Conservation (phyloP, 257 asterid species). For the Solanum appendiculatum region DNA sequence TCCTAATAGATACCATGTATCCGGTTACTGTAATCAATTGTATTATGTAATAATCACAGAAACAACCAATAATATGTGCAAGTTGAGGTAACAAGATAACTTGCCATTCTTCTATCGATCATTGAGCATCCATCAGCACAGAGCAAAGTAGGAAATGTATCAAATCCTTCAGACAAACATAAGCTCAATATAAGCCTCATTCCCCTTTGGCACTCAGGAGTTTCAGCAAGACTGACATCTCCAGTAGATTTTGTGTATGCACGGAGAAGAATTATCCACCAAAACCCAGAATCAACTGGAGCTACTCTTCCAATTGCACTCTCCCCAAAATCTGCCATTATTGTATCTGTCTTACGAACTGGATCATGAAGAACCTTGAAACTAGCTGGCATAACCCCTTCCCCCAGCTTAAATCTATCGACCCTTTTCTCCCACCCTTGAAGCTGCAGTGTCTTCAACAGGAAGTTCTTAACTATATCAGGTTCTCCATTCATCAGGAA, state of each 20-base stretch:
- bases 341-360: slow-evolving; percentile 44
- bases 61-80: not conserved
- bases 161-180: slow-evolving; percentile 72
- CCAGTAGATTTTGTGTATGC: slow-evolving; percentile 79
- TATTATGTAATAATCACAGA: not conserved
- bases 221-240: slow-evolving; percentile 51
- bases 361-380: slow-evolving; percentile 77
- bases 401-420: slow-evolving; percentile 73
- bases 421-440: slow-evolving; percentile 72
- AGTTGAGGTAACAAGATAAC: slow-evolving; percentile 9
- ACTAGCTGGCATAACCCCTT: slow-evolving; percentile 78
- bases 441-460: slow-evolving; percentile 66
- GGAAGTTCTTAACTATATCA: slow-evolving; percentile 62
- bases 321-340: slow-evolving; percentile 75
- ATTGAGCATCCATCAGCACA: slow-evolving; percentile 83
- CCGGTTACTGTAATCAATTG: not conserved
- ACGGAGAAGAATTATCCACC: slow-evolving; percentile 85
- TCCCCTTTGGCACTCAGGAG: slow-evolving; percentile 73
- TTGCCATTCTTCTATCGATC: slow-evolving; percentile 82
- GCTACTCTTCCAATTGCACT: slow-evolving; percentile 84
- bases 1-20: not conserved
- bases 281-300: slow-evolving; percentile 80
- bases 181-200: slow-evolving; percentile 59
- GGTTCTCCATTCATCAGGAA: slow-evolving; percentile 75
- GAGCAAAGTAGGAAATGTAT: slow-evolving; percentile 66